Percentiles rank a stretch among this genome's conserved stretches.
phyloP scores from a whole-genome alignment of 257 asterid species.

The Misopates orontium region DNA sequence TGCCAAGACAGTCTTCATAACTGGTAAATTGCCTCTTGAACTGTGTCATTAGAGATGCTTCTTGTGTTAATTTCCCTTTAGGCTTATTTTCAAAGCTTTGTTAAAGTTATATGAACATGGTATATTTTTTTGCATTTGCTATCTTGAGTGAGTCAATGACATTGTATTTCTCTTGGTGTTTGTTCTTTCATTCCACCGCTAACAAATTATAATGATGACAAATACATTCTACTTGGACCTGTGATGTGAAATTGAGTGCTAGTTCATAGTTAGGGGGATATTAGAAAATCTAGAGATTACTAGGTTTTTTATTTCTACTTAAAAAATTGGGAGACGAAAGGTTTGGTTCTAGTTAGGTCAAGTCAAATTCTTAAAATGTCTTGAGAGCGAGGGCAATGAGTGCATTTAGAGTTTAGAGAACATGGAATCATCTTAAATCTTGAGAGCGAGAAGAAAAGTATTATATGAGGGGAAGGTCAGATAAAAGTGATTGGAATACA shows the following conservation, averaged over 20 bases:
- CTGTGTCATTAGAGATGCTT: conserved; percentile 9
- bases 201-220: neutral
- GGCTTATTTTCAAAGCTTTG: neutral
- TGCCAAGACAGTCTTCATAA: conserved; percentile 82
- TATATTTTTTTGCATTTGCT: neutral
- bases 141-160: neutral
- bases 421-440: neutral
- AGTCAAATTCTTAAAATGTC: neutral
- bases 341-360: neutral
- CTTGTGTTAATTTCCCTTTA: conserved; percentile 6
- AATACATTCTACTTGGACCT: neutral
- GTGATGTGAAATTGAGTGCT: neutral
- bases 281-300: neutral
- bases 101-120: neutral
- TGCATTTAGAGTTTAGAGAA: neutral
- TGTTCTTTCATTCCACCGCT: neutral
- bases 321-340: neutral
- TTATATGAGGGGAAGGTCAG: neutral
- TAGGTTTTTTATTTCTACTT: neutral
- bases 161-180: neutral
- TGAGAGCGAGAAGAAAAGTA: neutral
- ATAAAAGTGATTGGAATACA: neutral
- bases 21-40: conserved; percentile 49
- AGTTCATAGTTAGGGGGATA: neutral
- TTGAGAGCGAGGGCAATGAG: neutral